Evolutionary conservation across 1,284 basidiomycete genomes (phyloP).

Genomic region (Gymnopus androsaceus): DNA sequence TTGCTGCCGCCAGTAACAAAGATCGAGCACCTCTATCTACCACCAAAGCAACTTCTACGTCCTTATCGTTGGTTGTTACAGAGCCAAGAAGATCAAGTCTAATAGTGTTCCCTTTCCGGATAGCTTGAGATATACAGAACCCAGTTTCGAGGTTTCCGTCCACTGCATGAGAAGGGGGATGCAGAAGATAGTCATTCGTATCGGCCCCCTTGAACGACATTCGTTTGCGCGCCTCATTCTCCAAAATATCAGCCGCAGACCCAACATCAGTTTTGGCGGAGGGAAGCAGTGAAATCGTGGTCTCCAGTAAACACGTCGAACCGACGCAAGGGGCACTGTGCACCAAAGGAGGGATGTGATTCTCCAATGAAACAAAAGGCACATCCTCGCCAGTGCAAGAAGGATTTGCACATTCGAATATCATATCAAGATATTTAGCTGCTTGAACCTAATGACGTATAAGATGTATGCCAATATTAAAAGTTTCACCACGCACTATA

Average conservation of each 20-base stretch:
- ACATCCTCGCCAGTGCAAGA: neutral
- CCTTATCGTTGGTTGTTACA: slow-evolving; percentile 25
- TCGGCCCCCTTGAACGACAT: slow-evolving; percentile 35
- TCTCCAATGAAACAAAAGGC: slow-evolving; percentile 17
- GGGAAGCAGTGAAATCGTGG: slow-evolving; percentile 52
- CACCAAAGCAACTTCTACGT: slow-evolving; percentile 46
- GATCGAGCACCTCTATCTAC: slow-evolving; percentile 41
- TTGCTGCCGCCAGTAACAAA: slow-evolving; percentile 44
- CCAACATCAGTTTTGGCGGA: slow-evolving; percentile 25
- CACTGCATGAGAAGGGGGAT: slow-evolving; percentile 57
- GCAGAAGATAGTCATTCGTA: slow-evolving; percentile 40
- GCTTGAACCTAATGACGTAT: slow-evolving; percentile 38
- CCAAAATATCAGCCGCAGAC: slow-evolving; percentile 41
- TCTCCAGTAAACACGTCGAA: slow-evolving; percentile 52
- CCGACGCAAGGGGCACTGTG: slow-evolving; percentile 48
- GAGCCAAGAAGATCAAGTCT: slow-evolving; percentile 43
- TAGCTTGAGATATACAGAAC: slow-evolving; percentile 52
- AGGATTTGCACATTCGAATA: neutral
- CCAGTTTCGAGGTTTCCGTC: slow-evolving; percentile 50
- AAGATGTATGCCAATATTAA: neutral
- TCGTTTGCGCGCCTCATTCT: slow-evolving; percentile 38
- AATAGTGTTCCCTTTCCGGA: slow-evolving; percentile 47
- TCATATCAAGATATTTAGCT: slow-evolving; percentile 21
- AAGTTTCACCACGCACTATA: slow-evolving; percentile 46
- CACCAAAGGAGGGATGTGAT: slow-evolving; percentile 13